Evolutionary conservation across 805 yeast species (phyloP), one percentile per base, ranked within the genome.

Genomic region (Candida patagonica): DNA sequence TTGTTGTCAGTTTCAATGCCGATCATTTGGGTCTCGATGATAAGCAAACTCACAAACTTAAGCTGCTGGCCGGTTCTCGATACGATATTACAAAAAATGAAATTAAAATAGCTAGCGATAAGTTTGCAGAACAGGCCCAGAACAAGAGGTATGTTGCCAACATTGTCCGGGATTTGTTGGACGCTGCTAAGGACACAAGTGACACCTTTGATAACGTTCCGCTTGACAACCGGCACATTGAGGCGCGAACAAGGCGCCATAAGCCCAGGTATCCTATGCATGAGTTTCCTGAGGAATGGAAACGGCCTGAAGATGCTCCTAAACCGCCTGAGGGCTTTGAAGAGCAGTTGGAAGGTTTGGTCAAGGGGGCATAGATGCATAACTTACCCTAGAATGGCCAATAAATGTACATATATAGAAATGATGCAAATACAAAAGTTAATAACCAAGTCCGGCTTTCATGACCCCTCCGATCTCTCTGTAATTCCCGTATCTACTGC

Each of bases 211-310:
- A 70, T 31, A 94, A 84, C 53, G 65, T 89, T 24, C 96, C 96
- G 24, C 60, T 89, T 36, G 95, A 88, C 59, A 75, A 68, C 20
- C 76, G 95, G 59, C 86, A 80, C 55, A 70, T 72, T 38, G 60
- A 58, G 38, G 70, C 74, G 12, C 74, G 62, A 50, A 57, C 56
- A 45, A 62, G 65, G 42, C 59, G 68, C 48, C 64, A 68, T 53
- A 60, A 59, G 47, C 57, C 65, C 45, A 58, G 62, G 22, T 58
- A 57, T 38, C 63, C 62, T 6, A 57, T 54, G 22, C 54, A 63
- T 42, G 50, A 61, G 40, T 87, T 84, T 67, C 96, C 97, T 12
- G 76, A 76, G 47, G 74, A 67, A 37, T 89, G 97, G 97, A 65
- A 69, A 49, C 70, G 78, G 43, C 82, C 84, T 8, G 71, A 83